Base-by-base conservation (phyloP, 129 eudicot genomes). In the Solidago caesia region DNA sequence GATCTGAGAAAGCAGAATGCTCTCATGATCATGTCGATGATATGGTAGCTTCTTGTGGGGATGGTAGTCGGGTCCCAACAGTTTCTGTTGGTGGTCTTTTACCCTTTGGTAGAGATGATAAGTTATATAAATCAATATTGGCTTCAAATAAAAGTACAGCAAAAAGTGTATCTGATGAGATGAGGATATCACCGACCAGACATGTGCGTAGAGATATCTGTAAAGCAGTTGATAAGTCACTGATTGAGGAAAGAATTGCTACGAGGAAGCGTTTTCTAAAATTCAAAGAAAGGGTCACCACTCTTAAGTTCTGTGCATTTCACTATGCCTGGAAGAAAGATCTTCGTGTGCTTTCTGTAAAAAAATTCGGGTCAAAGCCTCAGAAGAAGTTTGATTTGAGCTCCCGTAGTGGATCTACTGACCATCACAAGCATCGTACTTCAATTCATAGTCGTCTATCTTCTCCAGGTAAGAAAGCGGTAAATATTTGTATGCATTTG, bases 251-350 rank as follows among this genome's bases (percentile, higher is more conserved):
- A 49, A 89, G 63, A 72, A 76, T 88, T 69, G 67, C 75, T 15
- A 72, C 2, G 84, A 87, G 89, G 84, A 91, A 91, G 77, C 86
- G 81, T 14, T 84, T 71, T 47, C 14, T 79, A 60, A 86, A 46
- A 21, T 85, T 91, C 33, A 95, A 89, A 75, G 99, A 91, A 82
- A 89, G 86, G 71, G 92, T 81, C 16, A 46, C 78, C 52, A 72
- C 83, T 9, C 79, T 87, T 15, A 91, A 95, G 84, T 95, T 85
- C 79, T 81, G 85, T 55, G 89, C 84, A 7, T 79, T 85, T 77
- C 96, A 82, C 67, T 84, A 95, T 70, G 82, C 87, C 29, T 95
- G 97, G 97, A 91, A 89, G 79, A 91, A 91, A 85, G 89, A 88
- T 51, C 63, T 88, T 67, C 89, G 80, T 6, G 48, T 82, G 72